Evolutionary conservation across 2,329 filamentous ascomycete species (phyloP).

Genomic region (Xylaria sp.): DNA sequence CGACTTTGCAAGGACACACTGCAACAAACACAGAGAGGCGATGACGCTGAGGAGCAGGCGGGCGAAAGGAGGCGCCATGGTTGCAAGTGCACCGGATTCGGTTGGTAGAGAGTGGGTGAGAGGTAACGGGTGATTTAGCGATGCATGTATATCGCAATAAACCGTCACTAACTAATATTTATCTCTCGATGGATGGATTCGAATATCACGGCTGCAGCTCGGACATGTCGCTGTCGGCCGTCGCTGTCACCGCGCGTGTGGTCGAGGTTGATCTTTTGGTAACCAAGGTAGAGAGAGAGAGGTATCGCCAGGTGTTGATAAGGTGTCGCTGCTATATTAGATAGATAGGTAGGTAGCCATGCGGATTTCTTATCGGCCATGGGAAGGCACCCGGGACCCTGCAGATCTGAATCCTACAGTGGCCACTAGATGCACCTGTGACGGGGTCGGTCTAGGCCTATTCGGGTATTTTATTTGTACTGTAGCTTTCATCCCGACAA

Average conservation of each 20-base stretch:
- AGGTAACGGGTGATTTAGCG: background rate
- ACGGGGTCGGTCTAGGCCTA: too few species aligned
- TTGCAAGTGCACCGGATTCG: slow-evolving; percentile 18
- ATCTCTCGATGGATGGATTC: too few species aligned
- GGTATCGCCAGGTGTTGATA: background rate
- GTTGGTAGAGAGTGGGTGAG: background rate
- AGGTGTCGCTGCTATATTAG: too few species aligned
- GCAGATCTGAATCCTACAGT: too few species aligned
- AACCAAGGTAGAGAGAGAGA: background rate
- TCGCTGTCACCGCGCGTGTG: background rate
- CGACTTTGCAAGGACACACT: slow-evolving; percentile 26
- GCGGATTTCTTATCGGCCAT: too few species aligned
- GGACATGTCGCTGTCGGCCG: slow-evolving; percentile 17
- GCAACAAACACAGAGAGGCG: slow-evolving; percentile 24
- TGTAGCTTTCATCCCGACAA: too few species aligned
- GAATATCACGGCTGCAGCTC: slow-evolving; percentile 9
- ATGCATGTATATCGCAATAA: slow-evolving; percentile 17
- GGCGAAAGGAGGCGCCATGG: slow-evolving; percentile 34
- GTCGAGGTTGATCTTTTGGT: background rate
- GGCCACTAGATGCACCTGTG: too few species aligned
- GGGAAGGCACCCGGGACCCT: too few species aligned
- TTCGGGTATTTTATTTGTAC: too few species aligned
- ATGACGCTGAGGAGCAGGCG: slow-evolving; percentile 29
- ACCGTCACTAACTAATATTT: too few species aligned
- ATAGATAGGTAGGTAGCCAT: too few species aligned